Evolutionary conservation across 768 basidiomycete genomes (phyloP), one percentile per base, ranked within the genome.

Genomic region (Lentinula edodes): DNA sequence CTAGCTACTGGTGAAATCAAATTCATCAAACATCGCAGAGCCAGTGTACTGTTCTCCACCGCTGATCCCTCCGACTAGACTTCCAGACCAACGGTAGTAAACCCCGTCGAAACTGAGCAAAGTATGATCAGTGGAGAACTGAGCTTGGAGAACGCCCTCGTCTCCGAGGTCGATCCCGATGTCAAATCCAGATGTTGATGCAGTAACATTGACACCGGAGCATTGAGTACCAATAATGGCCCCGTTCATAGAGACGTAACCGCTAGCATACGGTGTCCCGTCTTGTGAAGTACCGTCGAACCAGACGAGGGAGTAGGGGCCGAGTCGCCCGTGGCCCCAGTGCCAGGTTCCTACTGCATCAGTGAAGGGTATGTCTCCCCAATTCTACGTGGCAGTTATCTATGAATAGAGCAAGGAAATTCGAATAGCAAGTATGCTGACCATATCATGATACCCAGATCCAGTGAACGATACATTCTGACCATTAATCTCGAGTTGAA

Each of bases 291-390:
- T 52, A 35, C 43, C 34, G 18, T 64, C 62, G 62, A 66, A 66
- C 65, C 65, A 67, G 6, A 67, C 67, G 43, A 67, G 38, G 42
- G 67, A 67, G 50, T 67, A 67, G 2, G 63, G 54, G 5, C 65
- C 67, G 16, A 66, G 18, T 6, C 67, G 56, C 10, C 63, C 67
- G 61, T 67, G 66, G 43, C 65, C 66, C 65, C 66, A 67, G 53
- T 64, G 61, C 65, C 65, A 67, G 5, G 57, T 61, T 8, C 45
- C 55, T 3, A 65, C 56, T 55, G 57, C 52, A n/a, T 38, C n/a
- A 0, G 53, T 46, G 50, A 67, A 63, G 3, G 52, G 53, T 46
- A 61, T 46, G 50, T 64, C 46, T 57, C 66, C 62, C 65, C 66
- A 67, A 50, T 67, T 67, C 66, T 66, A 50, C 42, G 13, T 38